Evolutionary conservation across 2,329 filamentous ascomycete species (phyloP), one percentile per base, ranked within the genome.

Genomic region (Xylaria sp.): DNA sequence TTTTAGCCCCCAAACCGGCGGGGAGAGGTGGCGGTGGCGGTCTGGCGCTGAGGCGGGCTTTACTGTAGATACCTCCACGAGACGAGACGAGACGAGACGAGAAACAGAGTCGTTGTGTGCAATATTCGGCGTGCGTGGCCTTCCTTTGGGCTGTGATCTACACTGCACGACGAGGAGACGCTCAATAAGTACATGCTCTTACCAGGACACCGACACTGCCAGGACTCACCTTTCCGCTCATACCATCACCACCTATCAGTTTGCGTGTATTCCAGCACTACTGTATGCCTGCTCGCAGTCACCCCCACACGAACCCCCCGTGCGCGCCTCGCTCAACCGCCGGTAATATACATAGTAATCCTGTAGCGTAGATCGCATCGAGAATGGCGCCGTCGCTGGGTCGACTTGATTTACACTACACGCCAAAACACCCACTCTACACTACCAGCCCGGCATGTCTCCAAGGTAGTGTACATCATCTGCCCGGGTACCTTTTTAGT

Each of bases 301-400:
- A 51, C 53, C 41, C 53, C 53, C 53, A 56, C 53, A 46, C 38
- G 46, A 11, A 9, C 31, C 31, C 43, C 40, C 25, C 19, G 17
- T 44, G 27, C 40, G 29, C 38, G 17, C 41, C 53, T 41, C 33
- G 31, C 53, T 48, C 31, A 23, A 38, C 43, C 40, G 23, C 33
- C 31, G 43, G 29, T 48, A 47, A 23, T 6, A 11, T 11, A 33
- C 29, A 33, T 47, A 56, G 53, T 47, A 56, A 48, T 55, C 29
- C 33, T 41, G 53, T 47, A 56, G 43, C 31, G 53, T 47, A 56
- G 43, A 56, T 48, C 31, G 38, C 31, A 48, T 56, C 53, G 33
- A 56, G 43, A 56, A 48, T 7, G 47, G 2, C 13, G 21, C 40
- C 52, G 41, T 40, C 10, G 29, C n/a, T 23, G 27, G 40, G 13